phyloP scores from a whole-genome alignment of 441 rosid species.

The Adansonia madagascariensis region DNA sequence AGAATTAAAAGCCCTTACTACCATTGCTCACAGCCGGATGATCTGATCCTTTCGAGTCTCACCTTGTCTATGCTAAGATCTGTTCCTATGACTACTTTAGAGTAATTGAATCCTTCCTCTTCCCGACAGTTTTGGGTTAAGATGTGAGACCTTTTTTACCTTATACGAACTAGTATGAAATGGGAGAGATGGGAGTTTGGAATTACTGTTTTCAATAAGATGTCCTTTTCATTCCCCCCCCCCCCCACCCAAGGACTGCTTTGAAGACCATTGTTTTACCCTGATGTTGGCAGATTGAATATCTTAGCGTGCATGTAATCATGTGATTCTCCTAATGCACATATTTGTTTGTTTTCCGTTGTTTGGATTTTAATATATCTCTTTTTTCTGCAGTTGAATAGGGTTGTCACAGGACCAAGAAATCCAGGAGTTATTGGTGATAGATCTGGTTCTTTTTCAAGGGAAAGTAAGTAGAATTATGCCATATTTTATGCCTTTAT shows the following conservation, averaged over 20 bases:
- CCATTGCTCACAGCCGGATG: not conserved
- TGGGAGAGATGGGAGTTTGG: not conserved
- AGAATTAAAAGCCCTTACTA: not conserved
- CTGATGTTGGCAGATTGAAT: not conserved
- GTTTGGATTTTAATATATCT: slow-evolving; percentile 22
- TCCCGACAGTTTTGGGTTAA: not conserved
- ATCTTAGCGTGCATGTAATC: no score
- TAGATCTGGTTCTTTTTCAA: slow-evolving; percentile 87
- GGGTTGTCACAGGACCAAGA: slow-evolving; percentile 86
- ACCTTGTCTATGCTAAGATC: not conserved
- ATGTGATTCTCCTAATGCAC: not conserved
- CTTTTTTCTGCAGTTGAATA: slow-evolving; percentile 64
- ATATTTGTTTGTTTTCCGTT: not conserved
- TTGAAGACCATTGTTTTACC: not conserved
- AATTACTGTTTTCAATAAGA: not conserved
- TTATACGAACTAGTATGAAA: not conserved
- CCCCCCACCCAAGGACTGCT: not conserved
- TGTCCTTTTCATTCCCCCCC: not conserved
- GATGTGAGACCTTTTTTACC: not conserved
- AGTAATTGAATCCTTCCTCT: not conserved
- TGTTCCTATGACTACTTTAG: not conserved
- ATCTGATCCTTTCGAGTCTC: not conserved
- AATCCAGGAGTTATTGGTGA: slow-evolving; percentile 95
- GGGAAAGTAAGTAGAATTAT: slow-evolving; percentile 78
- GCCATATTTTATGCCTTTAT: slow-evolving; percentile 4